These are phyloP conservation scores for Periconia sp. DNA, from an alignment of 2,329 filamentous ascomycete genomes.

Conservation along the genomic window DNA sequence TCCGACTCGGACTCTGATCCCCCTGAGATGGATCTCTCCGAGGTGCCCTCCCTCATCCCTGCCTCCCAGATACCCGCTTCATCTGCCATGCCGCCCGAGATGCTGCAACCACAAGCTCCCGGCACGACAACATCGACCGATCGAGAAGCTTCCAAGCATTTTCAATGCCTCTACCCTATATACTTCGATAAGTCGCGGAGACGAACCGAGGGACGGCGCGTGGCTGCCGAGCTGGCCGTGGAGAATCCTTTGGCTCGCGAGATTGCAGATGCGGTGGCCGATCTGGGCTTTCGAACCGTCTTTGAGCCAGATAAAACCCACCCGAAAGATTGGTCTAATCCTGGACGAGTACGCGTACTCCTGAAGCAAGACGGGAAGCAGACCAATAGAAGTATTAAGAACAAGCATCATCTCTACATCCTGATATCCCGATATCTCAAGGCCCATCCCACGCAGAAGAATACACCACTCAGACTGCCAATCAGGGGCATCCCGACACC, in stretches of 20 bases:
- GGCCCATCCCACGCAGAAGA: slow-evolving; percentile 76
- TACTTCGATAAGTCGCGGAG: slow-evolving; percentile 86
- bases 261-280: slow-evolving; percentile 77
- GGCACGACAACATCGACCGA: slow-evolving; percentile 50
- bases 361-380: slow-evolving; percentile 67
- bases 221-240: slow-evolving; percentile 74
- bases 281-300: slow-evolving; percentile 72
- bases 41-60: slow-evolving; percentile 43
- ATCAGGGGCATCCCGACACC: slow-evolving; percentile 75
- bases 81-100: slow-evolving; percentile 33
- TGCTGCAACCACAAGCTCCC: slow-evolving; percentile 45
- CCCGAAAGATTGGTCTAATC: slow-evolving; percentile 97
- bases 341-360: slow-evolving; percentile 82
- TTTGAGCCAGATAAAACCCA: slow-evolving; percentile 93
- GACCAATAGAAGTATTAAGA: slow-evolving; percentile 63
- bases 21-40: slow-evolving; percentile 70
- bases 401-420: slow-evolving; percentile 87
- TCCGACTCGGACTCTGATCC: slow-evolving; percentile 76
- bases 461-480: slow-evolving; percentile 71
- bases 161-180: slow-evolving; percentile 89
- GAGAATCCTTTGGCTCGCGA: slow-evolving; percentile 85
- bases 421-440: slow-evolving; percentile 79
- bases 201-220: slow-evolving; percentile 81
- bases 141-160: slow-evolving; percentile 70
- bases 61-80: slow-evolving; percentile 29